Evolutionary conservation across 2,329 filamentous ascomycete genomes (phyloP), one percentile per base, ranked within the genome.

Genomic region (Cladobotryum protrusum): DNA sequence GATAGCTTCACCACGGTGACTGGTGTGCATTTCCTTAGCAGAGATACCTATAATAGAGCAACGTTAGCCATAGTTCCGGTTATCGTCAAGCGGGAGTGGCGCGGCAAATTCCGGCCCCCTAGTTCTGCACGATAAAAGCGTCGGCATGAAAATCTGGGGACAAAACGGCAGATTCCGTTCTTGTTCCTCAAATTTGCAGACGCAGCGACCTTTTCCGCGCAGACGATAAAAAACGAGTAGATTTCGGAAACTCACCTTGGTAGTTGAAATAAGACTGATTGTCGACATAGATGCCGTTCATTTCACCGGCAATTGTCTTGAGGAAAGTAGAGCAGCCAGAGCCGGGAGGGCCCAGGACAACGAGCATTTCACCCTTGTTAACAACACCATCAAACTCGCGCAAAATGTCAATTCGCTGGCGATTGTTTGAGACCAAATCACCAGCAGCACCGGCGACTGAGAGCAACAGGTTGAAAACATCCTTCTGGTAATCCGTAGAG

Each of bases 271-370:
- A 82, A 0, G 86, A 84, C 11, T 73, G 70, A 3, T 85, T 70
- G 43, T 89, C 86, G 13, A 93, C 74, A 57, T 78, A 82, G 58
- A 95, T 83, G 46, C 89, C 89, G 57, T 90, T 85, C 18, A 86
- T 88, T 67, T 95, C 88, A 53, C 89, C 89, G 3, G 88, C 81
- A 57, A 95, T 81, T 0, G 88, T 87, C 72, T 95, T 95, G 51
- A 95, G 74, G 55, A 95, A 84, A 2, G 89, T 95, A 14, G 86
- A 89, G 66, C 89, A 95, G 48, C 86, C 86, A n/a, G 78, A 77
- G 37, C 80, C 80, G 2, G 86, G 86, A 49, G 85, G 85, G 14
- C 86, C 86, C 33, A 89, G 74, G 2, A 89, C 86, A 14, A 89
- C 82, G 24, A 89, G 68, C 83, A 89, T 87, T 72, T 89, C 86